Evolutionary conservation across 441 rosid genomes (phyloP).

Genomic region (Populus hybrid): DNA sequence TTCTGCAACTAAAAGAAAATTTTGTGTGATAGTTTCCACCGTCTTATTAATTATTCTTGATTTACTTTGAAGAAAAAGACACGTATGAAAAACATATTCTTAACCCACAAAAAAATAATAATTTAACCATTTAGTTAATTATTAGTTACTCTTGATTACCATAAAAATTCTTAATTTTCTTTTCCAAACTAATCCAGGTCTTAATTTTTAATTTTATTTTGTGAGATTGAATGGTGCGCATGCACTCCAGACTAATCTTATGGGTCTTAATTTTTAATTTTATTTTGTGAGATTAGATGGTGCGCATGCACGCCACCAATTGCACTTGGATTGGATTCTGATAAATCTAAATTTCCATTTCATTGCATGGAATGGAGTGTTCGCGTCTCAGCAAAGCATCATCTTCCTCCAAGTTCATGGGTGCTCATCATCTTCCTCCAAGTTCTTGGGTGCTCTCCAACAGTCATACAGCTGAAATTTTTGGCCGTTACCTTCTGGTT

Average conservation of each 20-base stretch:
- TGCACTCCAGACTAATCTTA: neutral
- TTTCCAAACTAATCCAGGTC: neutral
- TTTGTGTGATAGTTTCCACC: neutral
- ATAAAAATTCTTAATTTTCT: neutral
- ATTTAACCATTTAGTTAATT: too few species aligned
- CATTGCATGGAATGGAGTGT: neutral
- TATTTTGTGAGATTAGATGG: neutral
- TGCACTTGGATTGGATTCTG: neutral
- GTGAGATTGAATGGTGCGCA: neutral
- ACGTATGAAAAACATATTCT: too few species aligned
- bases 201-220: too few species aligned
- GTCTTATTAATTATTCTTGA: neutral
- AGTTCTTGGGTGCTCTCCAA: too few species aligned
- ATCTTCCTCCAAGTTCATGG: too few species aligned
- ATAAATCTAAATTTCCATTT: neutral
- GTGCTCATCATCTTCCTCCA: neutral
- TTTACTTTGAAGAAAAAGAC: too few species aligned
- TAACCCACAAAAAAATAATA: too few species aligned
- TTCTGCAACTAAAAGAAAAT: neutral
- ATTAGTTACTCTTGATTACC: neutral
- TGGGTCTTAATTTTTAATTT: too few species aligned
- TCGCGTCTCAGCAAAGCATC: neutral
- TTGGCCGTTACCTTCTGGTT: too few species aligned
- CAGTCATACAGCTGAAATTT: too few species aligned
- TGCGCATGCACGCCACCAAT: conserved; percentile 3